phyloP scores from a whole-genome alignment of 2,329 filamentous ascomycete species.

The Colletotrichum sp. region DNA sequence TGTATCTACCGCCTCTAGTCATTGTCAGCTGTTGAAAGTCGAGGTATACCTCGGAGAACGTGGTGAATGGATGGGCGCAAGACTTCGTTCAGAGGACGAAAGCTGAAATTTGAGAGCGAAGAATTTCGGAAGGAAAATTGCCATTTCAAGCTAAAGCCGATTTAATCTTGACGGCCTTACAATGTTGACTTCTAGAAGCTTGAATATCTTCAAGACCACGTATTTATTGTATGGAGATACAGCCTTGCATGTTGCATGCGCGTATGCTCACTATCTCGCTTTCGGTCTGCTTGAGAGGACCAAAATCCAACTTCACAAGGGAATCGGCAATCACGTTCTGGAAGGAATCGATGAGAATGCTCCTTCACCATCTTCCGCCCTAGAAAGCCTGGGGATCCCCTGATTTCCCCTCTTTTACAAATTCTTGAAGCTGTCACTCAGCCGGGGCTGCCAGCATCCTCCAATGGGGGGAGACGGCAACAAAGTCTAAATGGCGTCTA shows the following conservation, averaged over 20 bases:
- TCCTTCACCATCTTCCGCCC: fast-evolving
- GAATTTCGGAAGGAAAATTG: too few species aligned
- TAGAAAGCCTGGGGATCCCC: not conserved
- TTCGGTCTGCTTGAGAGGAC: not conserved
- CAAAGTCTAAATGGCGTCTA: not conserved
- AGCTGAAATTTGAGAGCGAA: too few species aligned
- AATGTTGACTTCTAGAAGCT: too few species aligned
- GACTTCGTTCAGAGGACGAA: too few species aligned
- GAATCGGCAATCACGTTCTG: not conserved
- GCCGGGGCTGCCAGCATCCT: not conserved
- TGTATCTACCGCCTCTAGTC: too few species aligned
- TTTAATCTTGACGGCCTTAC: too few species aligned
- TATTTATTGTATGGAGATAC: not conserved
- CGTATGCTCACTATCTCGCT: too few species aligned
- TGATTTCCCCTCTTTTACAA: not conserved
- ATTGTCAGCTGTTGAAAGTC: too few species aligned
- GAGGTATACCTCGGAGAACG: too few species aligned
- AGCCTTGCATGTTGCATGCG: fast-evolving
- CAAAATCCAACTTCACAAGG: not conserved
- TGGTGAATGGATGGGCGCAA: too few species aligned
- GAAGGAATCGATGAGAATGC: not conserved
- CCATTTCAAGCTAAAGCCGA: too few species aligned
- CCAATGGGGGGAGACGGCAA: not conserved
- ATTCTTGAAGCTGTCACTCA: not conserved
- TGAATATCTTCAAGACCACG: too few species aligned